phyloP scores from a whole-genome alignment of 1,284 basidiomycete species.

The Leccinum colubrinum region DNA sequence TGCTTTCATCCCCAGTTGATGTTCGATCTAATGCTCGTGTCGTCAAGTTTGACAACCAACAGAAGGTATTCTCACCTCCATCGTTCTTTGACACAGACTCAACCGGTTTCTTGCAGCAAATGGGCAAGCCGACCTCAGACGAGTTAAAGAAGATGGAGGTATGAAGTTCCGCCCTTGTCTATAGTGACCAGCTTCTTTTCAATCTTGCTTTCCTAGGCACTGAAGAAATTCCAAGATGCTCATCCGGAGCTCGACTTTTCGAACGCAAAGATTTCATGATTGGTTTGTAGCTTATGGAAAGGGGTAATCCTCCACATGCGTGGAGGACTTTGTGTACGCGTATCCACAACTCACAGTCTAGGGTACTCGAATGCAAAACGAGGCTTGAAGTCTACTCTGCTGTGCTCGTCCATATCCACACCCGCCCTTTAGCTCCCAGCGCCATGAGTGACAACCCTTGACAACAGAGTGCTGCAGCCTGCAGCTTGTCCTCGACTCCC shows the following conservation, averaged over 20 bases:
- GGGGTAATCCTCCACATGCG: background rate
- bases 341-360: background rate
- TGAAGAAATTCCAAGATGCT: conserved; percentile 85
- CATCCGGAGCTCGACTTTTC: conserved; percentile 97
- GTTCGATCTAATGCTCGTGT: conserved; percentile 9
- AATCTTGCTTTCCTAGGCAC: conserved; percentile 46
- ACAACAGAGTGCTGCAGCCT: conserved; percentile 40
- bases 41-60: conserved; percentile 91
- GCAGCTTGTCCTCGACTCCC: conserved; percentile 19
- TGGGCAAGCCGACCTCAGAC: conserved; percentile 93
- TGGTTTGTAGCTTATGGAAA: background rate
- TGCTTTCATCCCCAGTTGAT: conserved; percentile 45
- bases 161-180: conserved; percentile 3
- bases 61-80: conserved; percentile 61
- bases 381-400: conserved; percentile 12
- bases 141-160: conserved; percentile 90
- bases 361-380: background rate
- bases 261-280: conserved; percentile 81
- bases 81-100: background rate
- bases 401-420: conserved; percentile 30
- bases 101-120: conserved; percentile 57
- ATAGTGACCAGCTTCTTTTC: background rate
- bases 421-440: conserved; percentile 19
- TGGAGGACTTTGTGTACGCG: background rate
- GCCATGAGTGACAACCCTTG: conserved; percentile 42